Evolutionary conservation across 495 filamentous ascomycete species (phyloP).

Genomic region (Clavariopsis aquatica): DNA sequence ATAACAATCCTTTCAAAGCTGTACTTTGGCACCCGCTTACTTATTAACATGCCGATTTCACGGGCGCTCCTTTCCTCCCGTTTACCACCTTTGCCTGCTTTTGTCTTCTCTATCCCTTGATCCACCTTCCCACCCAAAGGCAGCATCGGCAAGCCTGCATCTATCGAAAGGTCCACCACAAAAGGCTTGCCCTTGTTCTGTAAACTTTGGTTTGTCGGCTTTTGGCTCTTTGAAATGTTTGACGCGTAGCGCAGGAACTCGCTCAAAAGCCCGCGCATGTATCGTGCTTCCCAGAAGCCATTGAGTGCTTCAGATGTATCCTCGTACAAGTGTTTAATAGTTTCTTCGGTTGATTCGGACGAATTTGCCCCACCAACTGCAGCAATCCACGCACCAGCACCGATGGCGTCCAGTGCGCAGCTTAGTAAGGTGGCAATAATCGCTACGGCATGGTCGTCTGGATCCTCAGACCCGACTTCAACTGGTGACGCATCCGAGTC

Average conservation of each 20-base stretch:
- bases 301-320: constrained; percentile 77
- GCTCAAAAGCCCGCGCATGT: constrained; percentile 65
- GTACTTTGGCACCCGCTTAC: constrained; percentile 73
- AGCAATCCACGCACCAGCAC: constrained; percentile 78
- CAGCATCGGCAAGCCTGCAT: constrained; percentile 49
- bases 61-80: constrained; percentile 62
- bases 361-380: constrained; percentile 54
- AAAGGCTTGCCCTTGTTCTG: constrained; percentile 29
- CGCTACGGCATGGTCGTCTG: constrained; percentile 47
- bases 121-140: constrained; percentile 75
- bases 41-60: constrained; percentile 71
- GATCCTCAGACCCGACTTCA: constrained; percentile 52
- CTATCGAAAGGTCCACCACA: constrained; percentile 31
- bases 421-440: constrained; percentile 66
- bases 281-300: constrained; percentile 71
- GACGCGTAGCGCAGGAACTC: constrained; percentile 68
- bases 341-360: constrained; percentile 55
- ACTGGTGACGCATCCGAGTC: constrained; percentile 49
- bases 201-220: constrained; percentile 12
- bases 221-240: constrained; percentile 23
- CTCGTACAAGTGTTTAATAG: constrained; percentile 66
- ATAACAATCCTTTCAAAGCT: constrained; percentile 72
- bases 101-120: constrained; percentile 53
- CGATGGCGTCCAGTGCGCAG: constrained; percentile 80
- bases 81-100: constrained; percentile 64